These are phyloP conservation scores for Spathaspora girioi DNA, from an alignment of 805 yeast species.

Conservation along the genomic window DNA sequence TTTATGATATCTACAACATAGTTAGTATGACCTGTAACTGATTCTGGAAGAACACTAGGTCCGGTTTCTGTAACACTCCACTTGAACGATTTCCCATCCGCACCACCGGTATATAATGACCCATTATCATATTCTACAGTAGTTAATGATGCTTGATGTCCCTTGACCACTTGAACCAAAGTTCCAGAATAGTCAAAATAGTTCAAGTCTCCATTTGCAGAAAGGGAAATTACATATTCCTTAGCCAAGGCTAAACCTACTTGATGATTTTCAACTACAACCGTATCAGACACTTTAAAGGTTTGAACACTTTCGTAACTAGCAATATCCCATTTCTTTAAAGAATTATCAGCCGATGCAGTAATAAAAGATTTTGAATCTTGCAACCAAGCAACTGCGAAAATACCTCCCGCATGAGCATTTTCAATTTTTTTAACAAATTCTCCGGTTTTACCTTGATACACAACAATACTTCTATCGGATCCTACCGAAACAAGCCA, in stretches of 20 bases:
- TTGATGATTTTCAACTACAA: conserved; percentile 60
- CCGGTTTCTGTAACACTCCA: conserved; percentile 45
- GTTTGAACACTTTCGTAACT: conserved; percentile 34
- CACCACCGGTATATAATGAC: conserved; percentile 60
- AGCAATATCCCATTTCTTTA: conserved; percentile 61
- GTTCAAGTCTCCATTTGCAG: conserved; percentile 69
- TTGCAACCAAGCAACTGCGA: conserved; percentile 66
- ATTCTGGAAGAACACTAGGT: conserved; percentile 14
- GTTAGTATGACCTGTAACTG: conserved; percentile 50
- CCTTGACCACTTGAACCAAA: conserved; percentile 41
- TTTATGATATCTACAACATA: conserved; percentile 52
- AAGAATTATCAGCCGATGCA: conserved; percentile 75
- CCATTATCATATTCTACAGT: conserved; percentile 33
- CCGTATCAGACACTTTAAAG: conserved; percentile 44
- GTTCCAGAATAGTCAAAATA: conserved; percentile 42
- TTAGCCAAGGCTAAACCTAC: conserved; percentile 75
- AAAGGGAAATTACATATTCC: conserved; percentile 58
- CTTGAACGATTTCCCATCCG: conserved; percentile 69
- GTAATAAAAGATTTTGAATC: conserved; percentile 62
- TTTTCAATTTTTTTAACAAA: conserved; percentile 47
- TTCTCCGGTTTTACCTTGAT: conserved; percentile 88
- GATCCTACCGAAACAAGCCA: conserved; percentile 77
- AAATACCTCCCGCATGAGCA: conserved; percentile 79
- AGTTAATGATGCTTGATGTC: conserved; percentile 84
- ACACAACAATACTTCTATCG: conserved; percentile 72